phyloP scores from a whole-genome alignment of 305 asterid species.

The Solanum hybrid region DNA sequence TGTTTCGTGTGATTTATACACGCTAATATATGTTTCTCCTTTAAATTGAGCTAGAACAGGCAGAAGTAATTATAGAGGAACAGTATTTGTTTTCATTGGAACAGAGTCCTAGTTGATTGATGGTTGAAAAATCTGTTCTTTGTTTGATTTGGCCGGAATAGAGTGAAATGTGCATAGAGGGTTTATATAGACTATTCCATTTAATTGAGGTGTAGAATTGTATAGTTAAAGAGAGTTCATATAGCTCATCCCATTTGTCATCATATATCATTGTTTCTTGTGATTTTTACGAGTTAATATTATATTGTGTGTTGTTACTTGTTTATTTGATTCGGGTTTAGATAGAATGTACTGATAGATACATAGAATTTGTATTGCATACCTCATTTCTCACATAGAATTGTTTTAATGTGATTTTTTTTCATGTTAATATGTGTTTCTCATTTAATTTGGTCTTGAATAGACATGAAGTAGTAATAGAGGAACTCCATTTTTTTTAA shows the following conservation, averaged over 20 bases:
- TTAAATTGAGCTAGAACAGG: neutral
- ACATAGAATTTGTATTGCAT: neutral
- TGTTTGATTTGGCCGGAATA: neutral
- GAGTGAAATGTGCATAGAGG: neutral
- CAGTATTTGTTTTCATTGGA: neutral
- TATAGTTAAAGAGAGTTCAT: neutral
- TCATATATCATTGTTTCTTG: neutral
- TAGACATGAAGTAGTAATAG: neutral
- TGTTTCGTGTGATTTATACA: neutral
- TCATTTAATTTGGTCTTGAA: neutral
- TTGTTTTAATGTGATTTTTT: neutral
- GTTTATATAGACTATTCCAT: no score
- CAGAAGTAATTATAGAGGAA: neutral
- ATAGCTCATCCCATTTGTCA: neutral
- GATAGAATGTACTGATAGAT: neutral
- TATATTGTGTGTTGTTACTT: neutral
- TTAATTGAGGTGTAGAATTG: neutral
- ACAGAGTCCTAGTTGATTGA: neutral
- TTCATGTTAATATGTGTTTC: neutral
- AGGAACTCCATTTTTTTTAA: neutral
- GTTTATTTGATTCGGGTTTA: neutral
- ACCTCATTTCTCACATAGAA: neutral
- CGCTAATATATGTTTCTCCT: neutral
- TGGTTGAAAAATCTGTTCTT: neutral
- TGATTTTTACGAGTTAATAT: neutral